phyloP scores from a whole-genome alignment of 2,329 filamentous ascomycete species.

The Phyllosticta citriasiana region DNA sequence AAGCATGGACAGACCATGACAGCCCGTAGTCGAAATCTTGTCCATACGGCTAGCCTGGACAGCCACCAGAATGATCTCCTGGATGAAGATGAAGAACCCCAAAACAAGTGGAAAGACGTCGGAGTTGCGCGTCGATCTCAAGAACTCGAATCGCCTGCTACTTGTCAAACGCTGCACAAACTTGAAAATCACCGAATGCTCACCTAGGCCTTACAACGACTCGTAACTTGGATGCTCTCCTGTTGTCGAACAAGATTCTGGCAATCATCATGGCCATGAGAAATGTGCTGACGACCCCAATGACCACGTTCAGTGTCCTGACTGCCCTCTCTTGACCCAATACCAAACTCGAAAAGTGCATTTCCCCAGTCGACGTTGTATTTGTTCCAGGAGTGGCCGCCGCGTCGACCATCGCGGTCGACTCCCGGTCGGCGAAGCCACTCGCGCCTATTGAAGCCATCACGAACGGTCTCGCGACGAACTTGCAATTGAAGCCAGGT shows the following conservation, averaged over 20 bases:
- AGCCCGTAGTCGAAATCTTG: slow-evolving; percentile 27
- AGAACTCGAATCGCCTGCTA: slow-evolving; percentile 24
- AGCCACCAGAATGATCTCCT: slow-evolving; percentile 28
- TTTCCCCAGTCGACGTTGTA: background rate
- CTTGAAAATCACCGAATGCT: slow-evolving; percentile 7
- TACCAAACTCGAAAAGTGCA: slow-evolving; percentile 16
- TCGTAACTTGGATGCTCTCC: slow-evolving; percentile 24
- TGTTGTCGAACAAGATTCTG: slow-evolving; percentile 29
- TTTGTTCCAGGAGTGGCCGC: background rate
- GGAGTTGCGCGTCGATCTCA: slow-evolving; percentile 29
- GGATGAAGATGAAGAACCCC: slow-evolving; percentile 26
- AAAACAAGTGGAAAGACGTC: slow-evolving; percentile 32
- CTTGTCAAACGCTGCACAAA: slow-evolving; percentile 7
- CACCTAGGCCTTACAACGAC: slow-evolving; percentile 24
- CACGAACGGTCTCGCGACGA: background rate
- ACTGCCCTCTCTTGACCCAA: slow-evolving; percentile 28
- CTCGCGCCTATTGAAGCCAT: slow-evolving; percentile 5
- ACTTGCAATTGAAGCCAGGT: background rate
- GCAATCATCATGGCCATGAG: slow-evolving; percentile 25
- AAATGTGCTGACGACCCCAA: slow-evolving; percentile 29
- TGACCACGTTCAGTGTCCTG: slow-evolving; percentile 29
- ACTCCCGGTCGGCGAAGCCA: background rate
- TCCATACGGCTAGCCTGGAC: slow-evolving; percentile 29
- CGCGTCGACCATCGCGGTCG: background rate
- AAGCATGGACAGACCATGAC: slow-evolving; percentile 26